phyloP scores from a whole-genome alignment of 1,284 basidiomycete genomes.

The Sporisorium scitamineum region DNA sequence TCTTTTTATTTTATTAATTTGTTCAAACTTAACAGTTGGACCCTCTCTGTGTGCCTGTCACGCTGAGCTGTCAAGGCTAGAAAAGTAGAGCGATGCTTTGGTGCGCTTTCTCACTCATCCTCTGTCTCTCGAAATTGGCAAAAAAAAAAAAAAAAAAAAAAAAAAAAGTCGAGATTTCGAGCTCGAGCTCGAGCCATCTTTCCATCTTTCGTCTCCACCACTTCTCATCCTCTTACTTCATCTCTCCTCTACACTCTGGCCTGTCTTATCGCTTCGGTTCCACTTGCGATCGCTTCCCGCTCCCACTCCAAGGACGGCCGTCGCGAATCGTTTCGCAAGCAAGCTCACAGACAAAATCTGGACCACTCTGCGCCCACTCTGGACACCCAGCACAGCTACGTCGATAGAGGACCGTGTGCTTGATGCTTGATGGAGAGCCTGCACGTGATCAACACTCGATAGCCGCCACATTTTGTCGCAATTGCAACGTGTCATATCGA shows the following conservation, averaged over 20 bases:
- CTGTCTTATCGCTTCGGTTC: neutral
- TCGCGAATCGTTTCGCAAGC: neutral
- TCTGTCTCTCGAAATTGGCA: neutral
- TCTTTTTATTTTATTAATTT: too few relatives aligned
- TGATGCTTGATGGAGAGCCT: neutral
- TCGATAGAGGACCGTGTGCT: neutral
- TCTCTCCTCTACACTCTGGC: neutral
- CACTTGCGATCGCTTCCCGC: neutral
- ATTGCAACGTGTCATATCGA: neutral
- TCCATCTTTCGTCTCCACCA: neutral
- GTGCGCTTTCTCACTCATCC: constrained; percentile 5
- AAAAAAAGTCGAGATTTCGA: neutral
- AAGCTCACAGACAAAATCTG: neutral
- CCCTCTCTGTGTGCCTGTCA: too few relatives aligned
- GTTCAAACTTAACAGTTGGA: neutral
- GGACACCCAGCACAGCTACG: neutral
- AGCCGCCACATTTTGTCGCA: neutral
- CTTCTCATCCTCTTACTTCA: neutral
- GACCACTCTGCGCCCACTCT: neutral
- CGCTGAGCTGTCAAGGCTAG: constrained; percentile 3
- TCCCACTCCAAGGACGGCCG: neutral
- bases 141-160: too few relatives aligned
- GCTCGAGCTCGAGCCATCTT: neutral
- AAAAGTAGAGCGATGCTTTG: too few relatives aligned
- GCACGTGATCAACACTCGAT: neutral